Evolutionary conservation across 2,329 filamentous ascomycete species (phyloP).

Genomic region (Sclerotinia borealis): DNA sequence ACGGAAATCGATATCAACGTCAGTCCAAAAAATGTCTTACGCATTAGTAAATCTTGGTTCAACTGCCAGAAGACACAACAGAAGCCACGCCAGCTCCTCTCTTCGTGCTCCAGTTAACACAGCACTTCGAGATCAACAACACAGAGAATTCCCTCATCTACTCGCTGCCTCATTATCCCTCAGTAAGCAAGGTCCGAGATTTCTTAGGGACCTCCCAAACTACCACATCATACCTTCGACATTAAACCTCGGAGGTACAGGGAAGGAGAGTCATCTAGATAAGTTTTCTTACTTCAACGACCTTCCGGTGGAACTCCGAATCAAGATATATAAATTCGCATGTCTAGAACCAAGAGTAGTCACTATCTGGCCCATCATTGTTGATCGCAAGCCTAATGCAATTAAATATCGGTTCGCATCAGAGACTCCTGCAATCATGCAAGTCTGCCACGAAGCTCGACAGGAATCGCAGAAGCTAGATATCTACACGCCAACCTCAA

Average conservation of each 20-base stretch:
- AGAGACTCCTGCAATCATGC: background rate
- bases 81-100: background rate
- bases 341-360: background rate
- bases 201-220: background rate
- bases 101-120: accelerated
- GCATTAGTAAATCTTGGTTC: background rate
- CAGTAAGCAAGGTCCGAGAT: background rate
- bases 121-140: background rate
- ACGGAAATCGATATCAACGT: too few relatives aligned
- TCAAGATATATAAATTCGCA: background rate
- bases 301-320: background rate
- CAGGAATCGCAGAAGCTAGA: background rate
- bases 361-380: background rate
- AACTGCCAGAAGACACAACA: background rate
- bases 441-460: background rate
- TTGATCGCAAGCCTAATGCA: too few relatives aligned
- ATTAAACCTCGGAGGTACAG: background rate
- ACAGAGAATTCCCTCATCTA: background rate
- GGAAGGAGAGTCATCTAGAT: background rate
- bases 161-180: too few relatives aligned
- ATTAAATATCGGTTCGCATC: background rate
- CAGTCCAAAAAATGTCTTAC: background rate
- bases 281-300: background rate
- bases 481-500: background rate
- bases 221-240: background rate